phyloP scores from a whole-genome alignment of 1,284 basidiomycete genomes.

The Trametes pubescens region DNA sequence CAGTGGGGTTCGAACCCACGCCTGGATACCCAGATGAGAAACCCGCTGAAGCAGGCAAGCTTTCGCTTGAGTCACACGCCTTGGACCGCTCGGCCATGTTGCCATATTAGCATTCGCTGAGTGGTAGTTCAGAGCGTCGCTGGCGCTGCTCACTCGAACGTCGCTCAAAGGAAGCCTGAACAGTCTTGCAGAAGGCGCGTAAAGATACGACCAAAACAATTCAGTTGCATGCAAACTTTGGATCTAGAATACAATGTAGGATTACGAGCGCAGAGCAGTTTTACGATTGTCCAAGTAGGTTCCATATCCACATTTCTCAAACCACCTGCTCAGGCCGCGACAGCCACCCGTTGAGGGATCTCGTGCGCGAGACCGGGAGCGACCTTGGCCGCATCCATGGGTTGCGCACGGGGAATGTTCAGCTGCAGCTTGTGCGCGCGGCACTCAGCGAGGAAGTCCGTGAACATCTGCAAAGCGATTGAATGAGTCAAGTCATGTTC shows the following conservation, averaged over 20 bases:
- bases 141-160: too few relatives aligned
- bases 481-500: slow-evolving; percentile 8
- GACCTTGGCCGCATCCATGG: slow-evolving; percentile 40
- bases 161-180: too few relatives aligned
- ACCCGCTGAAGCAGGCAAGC: slow-evolving; percentile 31
- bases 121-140: too few relatives aligned
- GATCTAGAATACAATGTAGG: neutral
- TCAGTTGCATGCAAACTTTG: neutral
- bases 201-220: too few relatives aligned
- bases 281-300: neutral
- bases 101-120: slow-evolving; percentile 5
- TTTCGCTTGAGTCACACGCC: slow-evolving; percentile 36
- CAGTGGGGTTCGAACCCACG: slow-evolving; percentile 35
- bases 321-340: slow-evolving; percentile 32
- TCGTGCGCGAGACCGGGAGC: slow-evolving; percentile 24
- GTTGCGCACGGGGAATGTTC: slow-evolving; percentile 29
- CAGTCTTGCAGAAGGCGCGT: too few relatives aligned
- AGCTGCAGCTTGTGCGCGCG: slow-evolving; percentile 57
- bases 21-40: slow-evolving; percentile 36
- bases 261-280: neutral
- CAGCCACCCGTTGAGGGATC: slow-evolving; percentile 40
- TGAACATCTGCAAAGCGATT: slow-evolving; percentile 76
- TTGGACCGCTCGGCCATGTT: slow-evolving; percentile 36
- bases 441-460: slow-evolving; percentile 88
- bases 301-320: neutral